Conservation (phyloP, 2,329 filamentous ascomycete species). For the Hymenoscyphus fraxineus region DNA sequence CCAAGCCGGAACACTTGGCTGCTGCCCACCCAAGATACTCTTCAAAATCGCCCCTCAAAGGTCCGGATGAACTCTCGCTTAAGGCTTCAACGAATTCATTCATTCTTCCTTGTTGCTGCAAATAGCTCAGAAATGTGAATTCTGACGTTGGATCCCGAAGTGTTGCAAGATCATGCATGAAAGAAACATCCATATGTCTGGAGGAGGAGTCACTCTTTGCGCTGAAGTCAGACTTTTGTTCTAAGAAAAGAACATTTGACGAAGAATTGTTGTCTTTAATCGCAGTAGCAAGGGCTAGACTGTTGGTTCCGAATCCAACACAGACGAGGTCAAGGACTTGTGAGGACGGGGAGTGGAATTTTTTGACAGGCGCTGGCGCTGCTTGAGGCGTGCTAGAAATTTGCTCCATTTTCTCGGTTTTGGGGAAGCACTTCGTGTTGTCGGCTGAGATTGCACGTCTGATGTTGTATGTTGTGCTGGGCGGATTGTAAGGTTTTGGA, state of each 20-base stretch:
- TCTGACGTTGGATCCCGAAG: constrained; percentile 60
- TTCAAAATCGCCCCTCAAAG: constrained; percentile 62
- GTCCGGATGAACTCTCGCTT: constrained; percentile 36
- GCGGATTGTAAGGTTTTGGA: constrained; percentile 2
- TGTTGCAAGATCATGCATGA: constrained; percentile 67
- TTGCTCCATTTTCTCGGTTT: constrained; percentile 6
- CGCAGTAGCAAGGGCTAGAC: constrained; percentile 63
- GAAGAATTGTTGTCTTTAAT: constrained; percentile 53
- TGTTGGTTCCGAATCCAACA: constrained; percentile 64
- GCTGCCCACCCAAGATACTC: constrained; percentile 69
- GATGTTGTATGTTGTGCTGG: background rate
- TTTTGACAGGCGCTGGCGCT: background rate
- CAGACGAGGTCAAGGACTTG: constrained; percentile 52
- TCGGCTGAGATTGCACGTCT: background rate
- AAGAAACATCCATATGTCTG: constrained; percentile 67
- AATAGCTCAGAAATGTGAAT: constrained; percentile 68
- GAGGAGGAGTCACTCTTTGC: constrained; percentile 34
- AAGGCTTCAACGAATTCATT: constrained; percentile 45
- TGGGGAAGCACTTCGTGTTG: background rate
- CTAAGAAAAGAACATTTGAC: constrained; percentile 57
- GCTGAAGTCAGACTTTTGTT: constrained; percentile 54
- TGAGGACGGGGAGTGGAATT: background rate
- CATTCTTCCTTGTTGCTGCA: constrained; percentile 58
- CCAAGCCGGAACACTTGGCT: constrained; percentile 54
- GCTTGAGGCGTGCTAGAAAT: background rate